Percentiles rank a stretch among this genome's conserved stretches.
Evolutionary conservation across 2,329 filamentous ascomycete species (phyloP).

Genomic region (Didymella lethalis): DNA sequence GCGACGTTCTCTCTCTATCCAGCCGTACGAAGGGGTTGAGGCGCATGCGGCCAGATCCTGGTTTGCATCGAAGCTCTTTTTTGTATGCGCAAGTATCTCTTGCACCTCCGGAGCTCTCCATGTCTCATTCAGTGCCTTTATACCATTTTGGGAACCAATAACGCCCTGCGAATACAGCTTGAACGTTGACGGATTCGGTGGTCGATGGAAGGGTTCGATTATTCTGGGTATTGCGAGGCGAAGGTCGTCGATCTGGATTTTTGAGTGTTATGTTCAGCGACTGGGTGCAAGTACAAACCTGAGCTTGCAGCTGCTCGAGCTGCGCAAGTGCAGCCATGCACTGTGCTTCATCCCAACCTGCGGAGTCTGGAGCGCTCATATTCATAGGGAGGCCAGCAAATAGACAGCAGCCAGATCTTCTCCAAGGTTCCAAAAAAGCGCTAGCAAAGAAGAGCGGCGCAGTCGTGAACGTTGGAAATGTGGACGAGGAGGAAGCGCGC

Average conservation of each 20-base stretch:
- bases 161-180: conserved; percentile 51
- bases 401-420: background rate
- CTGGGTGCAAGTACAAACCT: conserved; percentile 40
- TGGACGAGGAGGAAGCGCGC: conserved; percentile 12
- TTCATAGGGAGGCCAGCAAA: background rate
- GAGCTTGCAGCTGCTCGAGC: conserved; percentile 54
- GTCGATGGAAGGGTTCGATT: conserved; percentile 50
- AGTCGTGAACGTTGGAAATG: conserved; percentile 15
- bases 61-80: conserved; percentile 48
- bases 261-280: conserved; percentile 14
- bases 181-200: conserved; percentile 46
- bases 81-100: conserved; percentile 44
- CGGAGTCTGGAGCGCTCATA: conserved; percentile 29
- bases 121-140: conserved; percentile 48
- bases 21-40: conserved; percentile 50
- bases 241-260: conserved; percentile 51
- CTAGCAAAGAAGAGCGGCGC: background rate
- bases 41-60: conserved; percentile 48
- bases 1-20: conserved; percentile 43
- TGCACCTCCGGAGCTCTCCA: conserved; percentile 52
- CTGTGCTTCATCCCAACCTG: conserved; percentile 51
- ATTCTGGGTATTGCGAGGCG: conserved; percentile 55
- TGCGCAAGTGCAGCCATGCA: conserved; percentile 55
- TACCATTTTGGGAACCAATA: conserved; percentile 44
- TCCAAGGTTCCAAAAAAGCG: background rate